These are phyloP conservation scores for Colletotrichum spaethianum DNA, from an alignment of 2,329 filamentous ascomycete genomes.

Conservation along the genomic window DNA sequence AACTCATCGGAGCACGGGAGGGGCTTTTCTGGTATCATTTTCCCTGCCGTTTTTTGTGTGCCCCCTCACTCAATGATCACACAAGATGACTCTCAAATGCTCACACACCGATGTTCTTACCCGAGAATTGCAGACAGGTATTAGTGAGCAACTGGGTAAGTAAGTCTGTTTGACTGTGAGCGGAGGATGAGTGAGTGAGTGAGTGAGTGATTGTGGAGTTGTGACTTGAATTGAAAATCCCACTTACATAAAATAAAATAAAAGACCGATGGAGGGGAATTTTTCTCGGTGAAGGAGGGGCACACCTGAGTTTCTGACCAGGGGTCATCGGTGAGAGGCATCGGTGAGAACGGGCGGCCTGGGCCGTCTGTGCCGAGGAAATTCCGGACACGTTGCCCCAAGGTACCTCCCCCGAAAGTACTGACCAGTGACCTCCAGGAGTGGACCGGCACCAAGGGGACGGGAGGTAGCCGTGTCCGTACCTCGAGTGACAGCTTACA, in stretches of 20 bases:
- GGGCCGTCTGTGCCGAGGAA: slow-evolving; percentile 18
- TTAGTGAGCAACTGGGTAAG: slow-evolving; percentile 1
- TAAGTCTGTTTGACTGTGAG: neutral
- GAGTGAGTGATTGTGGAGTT: slow-evolving; percentile 5
- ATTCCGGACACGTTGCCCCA: neutral
- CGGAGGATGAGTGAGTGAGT: neutral
- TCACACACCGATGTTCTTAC: neutral
- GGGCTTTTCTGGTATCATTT: slow-evolving; percentile 65
- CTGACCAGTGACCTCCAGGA: slow-evolving; percentile 3
- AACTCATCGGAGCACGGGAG: slow-evolving; percentile 83
- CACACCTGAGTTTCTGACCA: neutral
- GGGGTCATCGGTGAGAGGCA: slow-evolving; percentile 10
- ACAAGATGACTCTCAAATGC: neutral
- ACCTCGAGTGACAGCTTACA: slow-evolving; percentile 13
- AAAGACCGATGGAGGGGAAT: slow-evolving; percentile 26
- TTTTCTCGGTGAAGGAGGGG: slow-evolving; percentile 43
- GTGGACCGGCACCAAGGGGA: slow-evolving; percentile 30
- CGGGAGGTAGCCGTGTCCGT: slow-evolving; percentile 12
- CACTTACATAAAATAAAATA: slow-evolving; percentile 38
- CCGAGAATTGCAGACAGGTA: neutral
- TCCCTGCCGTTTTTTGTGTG: neutral
- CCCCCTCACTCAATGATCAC: neutral
- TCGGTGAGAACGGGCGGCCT: neutral
- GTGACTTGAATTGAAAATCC: slow-evolving; percentile 21
- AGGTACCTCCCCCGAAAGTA: slow-evolving; percentile 22